Percentiles rank a stretch among this genome's conserved stretches.
phyloP scores from a whole-genome alignment of 768 basidiomycete genomes.

The Lentinula guzmanii region DNA sequence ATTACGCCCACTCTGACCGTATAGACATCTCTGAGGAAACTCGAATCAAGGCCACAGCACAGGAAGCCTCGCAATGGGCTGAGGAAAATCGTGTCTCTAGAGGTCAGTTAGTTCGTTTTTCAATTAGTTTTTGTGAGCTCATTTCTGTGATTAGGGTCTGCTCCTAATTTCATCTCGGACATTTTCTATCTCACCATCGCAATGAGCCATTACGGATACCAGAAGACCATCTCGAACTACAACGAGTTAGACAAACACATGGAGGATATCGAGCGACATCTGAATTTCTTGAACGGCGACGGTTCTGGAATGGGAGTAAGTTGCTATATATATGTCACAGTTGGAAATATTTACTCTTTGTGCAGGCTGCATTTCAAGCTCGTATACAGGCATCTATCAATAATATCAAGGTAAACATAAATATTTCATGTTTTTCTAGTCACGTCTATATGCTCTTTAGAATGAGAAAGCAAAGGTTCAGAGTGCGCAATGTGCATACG shows the following conservation, averaged over 20 bases:
- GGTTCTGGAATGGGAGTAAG: slow-evolving; percentile 80
- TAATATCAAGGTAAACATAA: slow-evolving; percentile 58
- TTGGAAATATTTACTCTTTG: background rate
- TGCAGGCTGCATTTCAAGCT: slow-evolving; percentile 63
- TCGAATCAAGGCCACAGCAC: slow-evolving; percentile 85
- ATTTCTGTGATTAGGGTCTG: slow-evolving; percentile 30
- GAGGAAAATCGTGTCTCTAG: slow-evolving; percentile 37
- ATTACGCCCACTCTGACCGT: slow-evolving; percentile 65
- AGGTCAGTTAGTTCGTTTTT: slow-evolving; percentile 25
- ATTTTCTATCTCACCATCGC: slow-evolving; percentile 88
- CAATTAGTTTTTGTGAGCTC: background rate
- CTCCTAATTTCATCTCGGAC: slow-evolving; percentile 92
- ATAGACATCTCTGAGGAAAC: slow-evolving; percentile 86
- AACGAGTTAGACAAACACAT: slow-evolving; percentile 69
- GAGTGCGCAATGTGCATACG: slow-evolving; percentile 72
- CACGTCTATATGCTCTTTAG: slow-evolving; percentile 26
- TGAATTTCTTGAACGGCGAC: slow-evolving; percentile 72
- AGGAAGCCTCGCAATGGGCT: slow-evolving; percentile 76
- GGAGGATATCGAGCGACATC: slow-evolving; percentile 70
- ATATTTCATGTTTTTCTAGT: background rate
- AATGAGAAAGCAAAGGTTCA: slow-evolving; percentile 64
- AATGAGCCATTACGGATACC: slow-evolving; percentile 84
- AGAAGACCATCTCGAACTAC: slow-evolving; percentile 73
- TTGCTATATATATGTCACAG: slow-evolving; percentile 4
- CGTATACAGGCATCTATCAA: slow-evolving; percentile 76